Evolutionary conservation across 2,329 filamentous ascomycete species (phyloP), one percentile per base, ranked within the genome.

Genomic region (Diaporthe citri): DNA sequence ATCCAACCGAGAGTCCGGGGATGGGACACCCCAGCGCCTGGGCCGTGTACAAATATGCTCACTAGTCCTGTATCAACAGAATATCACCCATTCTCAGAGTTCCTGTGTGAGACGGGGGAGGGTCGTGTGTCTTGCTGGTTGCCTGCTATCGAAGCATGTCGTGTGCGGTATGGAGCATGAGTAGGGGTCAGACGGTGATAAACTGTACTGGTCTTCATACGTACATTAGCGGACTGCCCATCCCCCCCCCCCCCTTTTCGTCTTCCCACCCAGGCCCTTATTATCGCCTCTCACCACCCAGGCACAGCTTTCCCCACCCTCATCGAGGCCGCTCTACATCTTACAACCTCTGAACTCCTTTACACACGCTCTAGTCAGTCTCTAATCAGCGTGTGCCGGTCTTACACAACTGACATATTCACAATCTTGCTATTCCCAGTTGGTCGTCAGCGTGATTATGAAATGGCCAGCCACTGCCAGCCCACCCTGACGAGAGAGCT

Each of bases 31-130:
- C 64, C 43, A 52, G 31, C 4, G 46, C 64, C 64, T 67, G 64
- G 62, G 39, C 46, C 55, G 64, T 67, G 64, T 67, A 67, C 20
- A 48, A 55, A 52, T 67, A 67, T 39, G 64, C 64, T 67, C n/a
- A 52, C 31, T 67, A 67, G 64, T 39, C 46, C 46, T 51, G n/a
- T n/a, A 67, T 52, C 34, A 28, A 52, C 31, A 34, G 31, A 8
- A 52, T 67, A 28, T 39, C 7, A 20, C 31, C 46, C 64, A 34
- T 52, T 20, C 12, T 51, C 31, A 52, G 22, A 52, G 43, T 28
- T 36, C n/a, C 34, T 7, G 43, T 52, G 62, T n/a, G 43, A 36
- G 43, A 20, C 25, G 28, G 22, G 28, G 22, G 39, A 7, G 10
- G 20, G 10, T 17, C n/a, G 60, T 34, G 60, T 25, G 25, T 34